Percentiles rank a stretch among this genome's conserved stretches.
Conservation (phyloP, 805 yeast genomes). For the Grigorovia transvaalensis region DNA sequence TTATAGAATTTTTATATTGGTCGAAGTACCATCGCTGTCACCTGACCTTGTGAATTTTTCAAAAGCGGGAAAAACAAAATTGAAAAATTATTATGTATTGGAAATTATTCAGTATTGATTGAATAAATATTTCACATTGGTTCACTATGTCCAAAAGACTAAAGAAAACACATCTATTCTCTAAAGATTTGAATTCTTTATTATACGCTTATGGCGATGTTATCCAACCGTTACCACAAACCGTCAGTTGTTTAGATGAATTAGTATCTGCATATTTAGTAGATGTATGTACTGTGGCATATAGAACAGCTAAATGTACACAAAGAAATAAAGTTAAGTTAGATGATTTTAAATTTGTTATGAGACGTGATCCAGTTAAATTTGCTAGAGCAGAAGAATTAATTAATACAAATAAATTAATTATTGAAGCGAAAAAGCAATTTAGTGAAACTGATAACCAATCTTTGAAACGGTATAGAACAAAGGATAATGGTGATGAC, state of each 20-base stretch:
- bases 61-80: no score
- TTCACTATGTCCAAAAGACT: slow-evolving; percentile 28
- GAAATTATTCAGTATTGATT: no score
- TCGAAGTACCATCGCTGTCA: no score
- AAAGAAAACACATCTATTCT: slow-evolving; percentile 35
- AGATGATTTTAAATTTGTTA: slow-evolving; percentile 62
- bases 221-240: slow-evolving; percentile 53
- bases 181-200: slow-evolving; percentile 45
- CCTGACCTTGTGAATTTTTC: no score
- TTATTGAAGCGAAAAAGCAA: slow-evolving; percentile 55
- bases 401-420: slow-evolving; percentile 46
- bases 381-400: slow-evolving; percentile 62
- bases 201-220: slow-evolving; percentile 69
- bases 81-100: no score
- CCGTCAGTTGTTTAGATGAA: slow-evolving; percentile 58
- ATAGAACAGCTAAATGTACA: slow-evolving; percentile 40
- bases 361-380: slow-evolving; percentile 55
- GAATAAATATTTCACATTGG: no score
- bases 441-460: slow-evolving; percentile 54
- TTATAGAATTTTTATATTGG: no score
- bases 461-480: slow-evolving; percentile 22
- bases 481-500: slow-evolving; percentile 21
- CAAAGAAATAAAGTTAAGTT: slow-evolving; percentile 53
- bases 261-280: slow-evolving; percentile 52
- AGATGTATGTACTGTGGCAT: slow-evolving; percentile 48